Evolutionary conservation across 139 green algal genomes (phyloP), one percentile per base, ranked within the genome.

Genomic region (Chlorella sp.): DNA sequence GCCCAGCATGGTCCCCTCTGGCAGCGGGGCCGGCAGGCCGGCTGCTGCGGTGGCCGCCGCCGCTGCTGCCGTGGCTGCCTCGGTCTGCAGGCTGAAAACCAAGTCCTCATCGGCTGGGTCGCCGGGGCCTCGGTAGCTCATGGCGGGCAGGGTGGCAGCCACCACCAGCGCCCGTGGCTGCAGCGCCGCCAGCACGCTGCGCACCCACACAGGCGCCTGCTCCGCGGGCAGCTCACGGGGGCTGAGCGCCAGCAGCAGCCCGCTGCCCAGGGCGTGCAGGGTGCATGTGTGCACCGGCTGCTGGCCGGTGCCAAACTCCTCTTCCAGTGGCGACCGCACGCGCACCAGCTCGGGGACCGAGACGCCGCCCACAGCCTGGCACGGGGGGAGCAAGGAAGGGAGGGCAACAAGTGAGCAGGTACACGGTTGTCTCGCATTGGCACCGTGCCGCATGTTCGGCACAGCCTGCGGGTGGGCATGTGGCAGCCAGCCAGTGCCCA

Each of bases 41-140:
- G 67, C 51, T 60, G 41, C 64, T 55, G 63, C 28, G 38, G 62
- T 6, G 6, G 28, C 39, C 26, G 44, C 64, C 18, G 38, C 47
- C 21, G 4, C 65, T 32, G 44, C 44, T 30, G 65, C 80, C 32
- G 80, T 64, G 2, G 67, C 80, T 51, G 80, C 47, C 30, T 39
- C 30, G 3, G 38, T 67, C 18, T 55, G 65, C 65, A 88, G 74
- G 15, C 36, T 69, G 18, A 83, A 89, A 3, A 89, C 65, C 2
- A 89, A 38, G 38, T 85, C 69, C 23, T 89, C 51, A 13, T 89
- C 85, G 13, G 85, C 65, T 15, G 85, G 80, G 76, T 62, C 73
- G 55, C 85, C 85, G 9, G 85, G 78, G 6, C 85, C 85, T 28
- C 85, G 36, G n/a, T 89, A 89, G 21, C 74, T 34, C 85, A 89